phyloP scores from a whole-genome alignment of 805 yeast genomes.

The Candida vaughaniae region DNA sequence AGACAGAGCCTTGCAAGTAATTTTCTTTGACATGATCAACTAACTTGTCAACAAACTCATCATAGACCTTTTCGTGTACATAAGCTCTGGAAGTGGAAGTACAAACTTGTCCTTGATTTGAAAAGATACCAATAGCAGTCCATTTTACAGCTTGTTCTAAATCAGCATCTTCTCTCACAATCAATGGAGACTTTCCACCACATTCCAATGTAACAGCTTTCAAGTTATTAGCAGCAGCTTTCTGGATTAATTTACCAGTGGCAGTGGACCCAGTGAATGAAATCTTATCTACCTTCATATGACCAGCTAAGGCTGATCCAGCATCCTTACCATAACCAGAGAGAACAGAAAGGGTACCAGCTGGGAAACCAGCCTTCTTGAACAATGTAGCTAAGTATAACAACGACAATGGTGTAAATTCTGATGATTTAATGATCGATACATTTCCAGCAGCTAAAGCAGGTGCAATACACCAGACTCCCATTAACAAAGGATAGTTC shows the following conservation, averaged over 20 bases:
- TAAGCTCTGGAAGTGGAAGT: constrained; percentile 64
- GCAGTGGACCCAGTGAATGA: constrained; percentile 68
- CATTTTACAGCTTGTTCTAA: constrained; percentile 64
- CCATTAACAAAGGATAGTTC: constrained; percentile 57
- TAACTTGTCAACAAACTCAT: constrained; percentile 47
- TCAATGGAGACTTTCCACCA: constrained; percentile 70
- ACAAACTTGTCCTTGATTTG: constrained; percentile 68
- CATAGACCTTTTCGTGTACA: constrained; percentile 56
- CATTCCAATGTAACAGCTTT: constrained; percentile 69
- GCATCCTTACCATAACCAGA: constrained; percentile 69
- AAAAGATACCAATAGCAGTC: constrained; percentile 65
- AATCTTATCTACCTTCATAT: constrained; percentile 55
- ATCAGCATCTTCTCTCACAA: constrained; percentile 64
- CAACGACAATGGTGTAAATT: constrained; percentile 71
- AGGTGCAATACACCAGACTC: constrained; percentile 80
- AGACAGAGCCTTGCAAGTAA: constrained; percentile 60
- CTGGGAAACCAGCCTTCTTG: constrained; percentile 69
- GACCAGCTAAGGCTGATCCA: constrained; percentile 66
- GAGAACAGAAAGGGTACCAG: constrained; percentile 71
- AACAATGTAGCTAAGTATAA: constrained; percentile 58
- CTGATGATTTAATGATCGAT: constrained; percentile 71
- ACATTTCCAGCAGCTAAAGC: constrained; percentile 80
- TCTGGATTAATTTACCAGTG: constrained; percentile 66
- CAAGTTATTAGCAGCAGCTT: constrained; percentile 57
- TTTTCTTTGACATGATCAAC: constrained; percentile 44